Evolutionary conservation across 2,329 filamentous ascomycete species (phyloP).

Genomic region (Dactylonectria estremocensis): DNA sequence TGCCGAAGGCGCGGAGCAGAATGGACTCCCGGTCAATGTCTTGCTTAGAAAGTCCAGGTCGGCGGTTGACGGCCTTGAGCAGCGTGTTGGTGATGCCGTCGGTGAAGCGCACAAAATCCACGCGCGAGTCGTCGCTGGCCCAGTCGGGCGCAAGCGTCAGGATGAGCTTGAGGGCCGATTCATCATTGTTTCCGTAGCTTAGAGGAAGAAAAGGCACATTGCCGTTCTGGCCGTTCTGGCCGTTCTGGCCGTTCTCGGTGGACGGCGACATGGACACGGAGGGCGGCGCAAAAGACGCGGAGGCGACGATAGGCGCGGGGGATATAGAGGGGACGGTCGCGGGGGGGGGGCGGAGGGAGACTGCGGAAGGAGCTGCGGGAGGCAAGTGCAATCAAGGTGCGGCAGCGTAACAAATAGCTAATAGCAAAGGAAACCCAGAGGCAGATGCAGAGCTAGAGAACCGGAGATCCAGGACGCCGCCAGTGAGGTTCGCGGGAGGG

Average conservation of each 20-base stretch:
- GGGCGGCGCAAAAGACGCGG: slow-evolving; percentile 25
- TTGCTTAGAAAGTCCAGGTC: slow-evolving; percentile 75
- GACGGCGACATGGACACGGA: slow-evolving; percentile 54
- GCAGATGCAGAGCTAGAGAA: slow-evolving; percentile 21
- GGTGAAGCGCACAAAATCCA: slow-evolving; percentile 93
- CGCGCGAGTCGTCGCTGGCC: slow-evolving; percentile 78
- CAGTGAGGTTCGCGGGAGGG: slow-evolving; percentile 25
- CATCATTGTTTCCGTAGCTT: slow-evolving; percentile 82
- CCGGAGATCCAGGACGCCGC: slow-evolving; percentile 9
- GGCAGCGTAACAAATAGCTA: neutral
- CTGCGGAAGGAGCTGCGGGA: slow-evolving; percentile 28
- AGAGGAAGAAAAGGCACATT: slow-evolving; percentile 78
- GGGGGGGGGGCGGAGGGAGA: slow-evolving; percentile 26
- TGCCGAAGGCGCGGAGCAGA: slow-evolving; percentile 92
- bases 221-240: slow-evolving; percentile 56
- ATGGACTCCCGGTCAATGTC: slow-evolving; percentile 88
- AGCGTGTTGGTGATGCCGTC: slow-evolving; percentile 98
- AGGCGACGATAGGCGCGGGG: slow-evolving; percentile 25
- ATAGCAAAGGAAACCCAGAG: neutral
- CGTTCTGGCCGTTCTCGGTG: slow-evolving; percentile 51
- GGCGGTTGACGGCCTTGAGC: slow-evolving; percentile 81
- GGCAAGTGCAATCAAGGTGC: slow-evolving; percentile 28
- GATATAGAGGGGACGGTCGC: slow-evolving; percentile 18
- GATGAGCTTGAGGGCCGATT: slow-evolving; percentile 85
- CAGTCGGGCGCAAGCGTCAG: slow-evolving; percentile 87